A percentile compares a stretch with the other conserved stretches of the same genome.
These are phyloP conservation scores for Calonectria hawksworthii DNA, from an alignment of 2,329 filamentous ascomycete genomes.

Conservation along the genomic window DNA sequence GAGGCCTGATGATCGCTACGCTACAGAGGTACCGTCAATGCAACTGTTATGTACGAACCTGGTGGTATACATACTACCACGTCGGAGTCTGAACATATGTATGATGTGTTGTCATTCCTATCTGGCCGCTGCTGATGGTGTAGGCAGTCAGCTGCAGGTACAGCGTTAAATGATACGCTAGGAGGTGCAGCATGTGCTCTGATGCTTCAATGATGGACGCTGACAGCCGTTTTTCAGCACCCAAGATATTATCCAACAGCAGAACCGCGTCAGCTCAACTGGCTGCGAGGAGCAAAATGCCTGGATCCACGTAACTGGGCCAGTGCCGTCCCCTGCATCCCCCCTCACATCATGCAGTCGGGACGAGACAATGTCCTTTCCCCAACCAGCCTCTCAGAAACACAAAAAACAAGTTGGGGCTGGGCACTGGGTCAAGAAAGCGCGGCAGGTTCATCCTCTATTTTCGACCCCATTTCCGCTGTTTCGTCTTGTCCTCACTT, in stretches of 20 bases:
- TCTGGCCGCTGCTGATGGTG: neutral
- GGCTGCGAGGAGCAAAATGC: neutral
- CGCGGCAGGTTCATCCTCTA: neutral
- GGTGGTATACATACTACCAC: neutral
- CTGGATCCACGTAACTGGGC: slow-evolving; percentile 19
- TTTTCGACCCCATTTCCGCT: neutral
- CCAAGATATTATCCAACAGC: neutral
- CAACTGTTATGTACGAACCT: neutral
- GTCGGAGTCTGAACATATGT: neutral
- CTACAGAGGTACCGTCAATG: neutral
- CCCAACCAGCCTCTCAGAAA: neutral
- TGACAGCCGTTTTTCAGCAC: neutral
- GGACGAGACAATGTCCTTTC: neutral
- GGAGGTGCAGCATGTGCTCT: slow-evolving; percentile 1
- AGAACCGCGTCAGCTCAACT: slow-evolving; percentile 1
- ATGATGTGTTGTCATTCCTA: slow-evolving; percentile 15
- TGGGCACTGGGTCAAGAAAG: neutral
- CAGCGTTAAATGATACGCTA: neutral
- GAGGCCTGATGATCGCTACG: slow-evolving; percentile 5
- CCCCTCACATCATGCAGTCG: slow-evolving; percentile 1
- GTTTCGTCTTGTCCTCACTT: slow-evolving; percentile 25
- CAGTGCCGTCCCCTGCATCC: slow-evolving; percentile 11
- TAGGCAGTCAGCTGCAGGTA: slow-evolving; percentile 14
- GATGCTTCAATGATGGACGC: neutral
- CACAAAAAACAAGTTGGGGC: neutral